Evolutionary conservation across 2,329 filamentous ascomycete species (phyloP).

Genomic region (Penicillium concentricum): DNA sequence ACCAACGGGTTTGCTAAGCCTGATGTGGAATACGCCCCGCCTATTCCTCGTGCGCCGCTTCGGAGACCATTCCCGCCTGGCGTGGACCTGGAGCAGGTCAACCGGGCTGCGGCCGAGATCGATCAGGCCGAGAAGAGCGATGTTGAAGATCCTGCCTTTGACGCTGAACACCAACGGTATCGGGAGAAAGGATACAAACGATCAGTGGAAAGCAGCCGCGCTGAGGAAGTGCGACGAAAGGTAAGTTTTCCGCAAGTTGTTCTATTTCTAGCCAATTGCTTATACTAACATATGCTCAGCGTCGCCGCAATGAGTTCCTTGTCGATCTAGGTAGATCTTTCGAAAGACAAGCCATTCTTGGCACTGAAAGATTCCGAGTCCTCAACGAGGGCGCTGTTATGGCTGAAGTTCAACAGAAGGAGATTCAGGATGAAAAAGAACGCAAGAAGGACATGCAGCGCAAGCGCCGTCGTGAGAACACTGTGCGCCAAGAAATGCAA

Average conservation of each 20-base stretch:
- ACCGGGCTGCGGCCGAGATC: slow-evolving; percentile 61
- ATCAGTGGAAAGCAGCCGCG: slow-evolving; percentile 61
- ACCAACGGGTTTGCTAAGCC: slow-evolving; percentile 18
- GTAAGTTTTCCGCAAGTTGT: slow-evolving; percentile 42
- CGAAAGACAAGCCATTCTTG: slow-evolving; percentile 65
- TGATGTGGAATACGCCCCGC: slow-evolving; percentile 6
- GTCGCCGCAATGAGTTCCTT: slow-evolving; percentile 58
- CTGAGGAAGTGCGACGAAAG: slow-evolving; percentile 65
- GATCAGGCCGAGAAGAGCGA: slow-evolving; percentile 59
- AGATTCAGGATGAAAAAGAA: slow-evolving; percentile 93
- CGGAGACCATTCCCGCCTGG: slow-evolving; percentile 21
- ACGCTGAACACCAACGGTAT: slow-evolving; percentile 55
- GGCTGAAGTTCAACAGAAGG: slow-evolving; percentile 82
- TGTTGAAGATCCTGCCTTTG: slow-evolving; percentile 54
- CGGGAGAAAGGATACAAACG: slow-evolving; percentile 62
- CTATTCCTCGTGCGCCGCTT: slow-evolving; percentile 9
- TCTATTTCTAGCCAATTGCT: neutral
- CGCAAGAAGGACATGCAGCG: slow-evolving; percentile 99
- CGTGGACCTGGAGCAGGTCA: slow-evolving; percentile 63
- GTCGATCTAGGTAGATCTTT: slow-evolving; percentile 61
- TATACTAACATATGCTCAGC: slow-evolving; percentile 44
- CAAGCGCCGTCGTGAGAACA: slow-evolving; percentile 92
- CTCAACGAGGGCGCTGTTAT: slow-evolving; percentile 78
- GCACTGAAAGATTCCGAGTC: slow-evolving; percentile 73
- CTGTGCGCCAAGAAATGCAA: slow-evolving; percentile 80